These are phyloP conservation scores for Scutellaria barbata DNA, from an alignment of 257 asterid genomes.

Conservation along the genomic window DNA sequence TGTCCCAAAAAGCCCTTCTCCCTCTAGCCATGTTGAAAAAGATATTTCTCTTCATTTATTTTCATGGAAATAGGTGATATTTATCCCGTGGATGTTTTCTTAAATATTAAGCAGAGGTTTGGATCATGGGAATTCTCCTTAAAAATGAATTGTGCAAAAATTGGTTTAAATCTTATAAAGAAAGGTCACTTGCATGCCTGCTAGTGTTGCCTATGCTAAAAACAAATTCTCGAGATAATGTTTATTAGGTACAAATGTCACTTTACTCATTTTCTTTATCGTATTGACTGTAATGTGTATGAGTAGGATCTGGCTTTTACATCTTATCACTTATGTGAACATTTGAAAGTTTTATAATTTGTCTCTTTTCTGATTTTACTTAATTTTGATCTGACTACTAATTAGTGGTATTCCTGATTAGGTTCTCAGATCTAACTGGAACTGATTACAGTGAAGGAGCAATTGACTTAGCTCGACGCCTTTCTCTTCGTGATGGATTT, in stretches of 20 bases:
- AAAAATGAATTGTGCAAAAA: neutral
- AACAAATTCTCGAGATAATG: conserved; percentile 8
- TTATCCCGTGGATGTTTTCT: neutral
- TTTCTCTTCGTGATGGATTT: conserved; percentile 88
- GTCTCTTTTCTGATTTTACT: conserved; percentile 19
- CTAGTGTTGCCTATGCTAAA: neutral
- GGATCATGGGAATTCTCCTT: conserved; percentile 11
- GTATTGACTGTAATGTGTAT: neutral
- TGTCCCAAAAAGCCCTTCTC: neutral
- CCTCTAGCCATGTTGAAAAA: neutral
- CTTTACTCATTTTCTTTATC: neutral
- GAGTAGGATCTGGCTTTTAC: neutral
- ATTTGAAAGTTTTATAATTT: neutral
- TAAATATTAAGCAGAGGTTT: neutral
- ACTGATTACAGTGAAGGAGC: conserved; percentile 98
- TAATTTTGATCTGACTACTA: conserved; percentile 28
- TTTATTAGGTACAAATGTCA: neutral
- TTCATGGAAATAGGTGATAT: conserved; percentile 7
- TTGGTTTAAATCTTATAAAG: neutral
- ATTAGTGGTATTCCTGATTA: conserved; percentile 43
- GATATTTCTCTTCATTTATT: conserved; percentile 8
- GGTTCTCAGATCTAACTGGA: conserved; percentile 98
- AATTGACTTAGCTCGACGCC: conserved; percentile 78
- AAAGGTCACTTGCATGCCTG: neutral
- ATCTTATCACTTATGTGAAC: neutral